Base-by-base conservation (phyloP, 805 yeast genomes). In the Yamadazyma sp. region DNA sequence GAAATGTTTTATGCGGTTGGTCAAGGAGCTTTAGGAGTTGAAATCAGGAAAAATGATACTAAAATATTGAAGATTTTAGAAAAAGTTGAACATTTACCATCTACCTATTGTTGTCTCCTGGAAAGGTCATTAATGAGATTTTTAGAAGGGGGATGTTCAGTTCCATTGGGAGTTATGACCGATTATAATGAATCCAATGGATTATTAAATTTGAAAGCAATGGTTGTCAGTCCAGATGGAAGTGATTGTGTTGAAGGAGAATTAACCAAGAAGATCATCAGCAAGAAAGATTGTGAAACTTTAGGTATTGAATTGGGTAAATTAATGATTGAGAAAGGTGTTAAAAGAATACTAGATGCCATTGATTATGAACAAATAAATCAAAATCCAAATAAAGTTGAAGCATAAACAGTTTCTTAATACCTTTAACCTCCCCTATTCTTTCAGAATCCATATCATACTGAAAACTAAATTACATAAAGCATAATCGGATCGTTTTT, bases 21-120 rank as follows among this genome's bases (percentile, higher is more conserved):
- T n/a, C 98, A 93, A 65, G 98, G 98, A 44, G 98, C 98, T 0
- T 62, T 93, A 29, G 98, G 98, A 13, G 67, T 93, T 18, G 98
- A 93, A 63, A 86, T 91, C 47, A 75, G 94, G 49, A 73, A 73
- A 39, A 75, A 72, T 40, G 96, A 93, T 58, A 52, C 58, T 5
- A 63, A 67, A 32, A 75, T 85, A 60, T 65, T 65, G 47, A 59
- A 70, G 36, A 69, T 89, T 13, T 74, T 94, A 48, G 58, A 70
- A 12, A 69, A 75, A 38, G 76, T 91, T 42, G 81, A 80, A 48
- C 81, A 88, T 56, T 57, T 64, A 27, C 70, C 76, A 5, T 73
- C 94, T 3, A 75, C 88, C 1, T 62, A 79, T 40, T 73, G 94
- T 48, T 89, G 98, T 59, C 59, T 78, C 6, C 95, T 96, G 3